A percentile compares a stretch with the other conserved stretches of the same genome.
Conservation (phyloP, 2,329 filamentous ascomycete genomes). For the Aspergillus sp. region DNA sequence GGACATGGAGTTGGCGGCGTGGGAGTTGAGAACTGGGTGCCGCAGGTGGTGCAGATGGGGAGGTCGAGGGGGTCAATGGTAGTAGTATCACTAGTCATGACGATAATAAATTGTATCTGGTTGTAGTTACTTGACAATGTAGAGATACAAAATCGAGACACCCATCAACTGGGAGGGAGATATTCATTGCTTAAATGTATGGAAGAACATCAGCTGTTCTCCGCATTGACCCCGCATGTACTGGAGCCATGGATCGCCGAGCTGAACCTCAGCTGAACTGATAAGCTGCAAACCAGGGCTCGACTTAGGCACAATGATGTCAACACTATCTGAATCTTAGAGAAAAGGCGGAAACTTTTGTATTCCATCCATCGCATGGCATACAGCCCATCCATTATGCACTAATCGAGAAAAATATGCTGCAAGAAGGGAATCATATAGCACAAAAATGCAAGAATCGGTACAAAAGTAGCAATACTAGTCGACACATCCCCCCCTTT, state of each 20-base stretch:
- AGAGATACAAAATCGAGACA: not conserved
- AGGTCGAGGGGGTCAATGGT: constrained; percentile 20
- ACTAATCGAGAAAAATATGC: not conserved
- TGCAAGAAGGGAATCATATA: constrained; percentile 3
- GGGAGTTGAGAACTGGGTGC: constrained; percentile 26
- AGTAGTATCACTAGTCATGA: constrained; percentile 2
- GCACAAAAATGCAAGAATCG: not conserved
- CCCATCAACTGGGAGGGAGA: not conserved
- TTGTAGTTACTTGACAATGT: not conserved
- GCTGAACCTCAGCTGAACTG: too few relatives aligned
- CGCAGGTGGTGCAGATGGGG: constrained; percentile 31
- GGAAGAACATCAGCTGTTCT: not conserved
- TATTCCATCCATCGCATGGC: not conserved
- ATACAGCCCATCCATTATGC: not conserved
- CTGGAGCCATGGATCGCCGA: not conserved
- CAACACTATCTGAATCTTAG: not conserved
- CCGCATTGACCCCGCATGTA: not conserved
- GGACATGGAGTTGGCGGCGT: constrained; percentile 27
- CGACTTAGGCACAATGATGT: not conserved
- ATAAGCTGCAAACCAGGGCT: too few relatives aligned
- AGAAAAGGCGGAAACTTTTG: not conserved
- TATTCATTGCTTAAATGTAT: not conserved
- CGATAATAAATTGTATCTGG: too few relatives aligned
- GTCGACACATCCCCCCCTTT: not conserved
- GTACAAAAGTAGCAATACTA: not conserved